Evolutionary conservation across 495 filamentous ascomycete species (phyloP).

Genomic region (Penicillium bovifimosum): DNA sequence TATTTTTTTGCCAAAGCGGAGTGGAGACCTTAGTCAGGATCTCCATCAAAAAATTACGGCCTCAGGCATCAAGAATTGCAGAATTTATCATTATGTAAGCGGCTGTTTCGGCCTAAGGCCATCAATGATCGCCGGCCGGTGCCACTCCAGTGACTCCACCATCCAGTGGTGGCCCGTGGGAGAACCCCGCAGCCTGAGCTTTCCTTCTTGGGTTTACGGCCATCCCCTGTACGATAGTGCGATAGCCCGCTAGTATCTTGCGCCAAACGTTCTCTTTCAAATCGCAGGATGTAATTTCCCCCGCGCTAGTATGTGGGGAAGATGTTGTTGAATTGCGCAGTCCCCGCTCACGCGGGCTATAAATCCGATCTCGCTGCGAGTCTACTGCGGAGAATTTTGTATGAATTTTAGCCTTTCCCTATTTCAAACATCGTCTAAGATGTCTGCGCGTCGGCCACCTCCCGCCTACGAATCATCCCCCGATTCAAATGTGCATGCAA

Average conservation of each 20-base stretch:
- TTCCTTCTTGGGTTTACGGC: background rate
- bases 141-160: no score
- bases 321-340: background rate
- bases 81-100: background rate
- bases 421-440: background rate
- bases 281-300: background rate
- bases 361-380: background rate
- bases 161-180: background rate
- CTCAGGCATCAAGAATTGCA: background rate
- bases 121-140: no score
- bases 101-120: background rate
- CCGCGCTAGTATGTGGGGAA: background rate
- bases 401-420: background rate
- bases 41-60: background rate
- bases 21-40: background rate
- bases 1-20: conserved; percentile 7
- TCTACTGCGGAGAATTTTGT: background rate
- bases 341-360: background rate
- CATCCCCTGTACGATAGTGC: background rate
- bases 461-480: conserved; percentile 39
- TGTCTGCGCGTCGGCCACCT: conserved; percentile 35
- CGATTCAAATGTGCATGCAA: conserved; percentile 34
- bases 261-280: background rate
- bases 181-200: background rate
- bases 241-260: background rate